Evolutionary conservation across 2,329 filamentous ascomycete genomes (phyloP), one percentile per base, ranked within the genome.

Genomic region (Scedosporium dehoogii): DNA sequence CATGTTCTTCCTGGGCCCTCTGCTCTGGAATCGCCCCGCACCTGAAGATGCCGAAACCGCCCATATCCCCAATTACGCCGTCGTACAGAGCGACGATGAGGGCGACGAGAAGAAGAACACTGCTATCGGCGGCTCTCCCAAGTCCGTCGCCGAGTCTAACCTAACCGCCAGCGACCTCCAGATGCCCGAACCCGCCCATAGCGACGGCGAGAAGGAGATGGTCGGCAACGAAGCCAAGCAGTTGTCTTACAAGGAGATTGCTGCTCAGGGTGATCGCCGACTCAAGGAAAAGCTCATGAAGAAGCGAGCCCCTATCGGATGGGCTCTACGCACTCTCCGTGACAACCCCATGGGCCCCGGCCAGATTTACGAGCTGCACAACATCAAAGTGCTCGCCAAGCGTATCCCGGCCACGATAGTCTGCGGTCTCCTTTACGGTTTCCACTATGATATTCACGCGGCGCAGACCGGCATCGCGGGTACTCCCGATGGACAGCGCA

Each of bases 371-470:
- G 90, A 93, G 75, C 68, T 81, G 21, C 78, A 85, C 75, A 93
- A 93, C 80, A 76, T 92, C 65, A 81, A 80, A 70, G 81, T 81
- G 59, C 64, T 86, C 23, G 29, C 79, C 64, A 87, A 84, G 74
- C 88, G 89, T 23, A 70, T 92, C 7, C 90, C 90, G 0, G 88
- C 90, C 59, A 81, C 81, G 74, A 72, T 90, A 65, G 79, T 85
- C 53, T 79, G 78, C 66, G 88, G 80, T 62, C 70, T 79, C 16
- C 82, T 92, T 60, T 93, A 93, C 71, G 90, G 90, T 73, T 72
- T 88, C 27, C 80, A 92, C 80, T 93, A 92, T 76, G 90, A 93
- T 68, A 93, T 92, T 69, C 89, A 92, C 79, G 81, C 83, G 58
- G 87, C 88, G 4, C 89, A 92, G 78, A 79, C 79, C 60, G 89